Evolutionary conservation across 164 flowering plant genomes (phyloP), one percentile per base, ranked within the genome.

Genomic region (Stephania yunnanensis): DNA sequence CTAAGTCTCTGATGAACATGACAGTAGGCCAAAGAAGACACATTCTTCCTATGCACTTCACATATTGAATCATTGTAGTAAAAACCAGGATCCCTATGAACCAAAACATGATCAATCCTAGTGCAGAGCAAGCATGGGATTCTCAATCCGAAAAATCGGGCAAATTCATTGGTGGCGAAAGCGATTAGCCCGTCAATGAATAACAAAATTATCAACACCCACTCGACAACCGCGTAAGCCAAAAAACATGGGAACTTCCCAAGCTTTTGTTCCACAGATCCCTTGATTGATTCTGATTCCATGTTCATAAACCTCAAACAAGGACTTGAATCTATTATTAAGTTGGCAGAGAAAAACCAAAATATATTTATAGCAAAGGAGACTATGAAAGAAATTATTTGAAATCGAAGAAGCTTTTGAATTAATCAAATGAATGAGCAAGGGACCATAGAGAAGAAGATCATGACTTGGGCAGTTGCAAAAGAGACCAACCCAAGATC

Each of bases 81-180:
- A 70, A 85, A 88, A 52, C 83, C 84, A 1, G 85, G 76, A 65
- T 77, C 73, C 11, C 82, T 80, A 2, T 45, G 86, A 15, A 82
- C 82, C 6, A 91, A 75, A 48, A 87, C 75, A 46, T 88, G 95
- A 74, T 96, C 92, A 19, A 96, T 80, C 71, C 98, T 76, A 6
- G 97, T 89, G 79, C 99, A 95, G 13, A 92, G 81, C 82, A 90
- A 74, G 69, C 99, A 96, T 0, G 99, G 99, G 70, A 83, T 72
- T 55, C 67, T 71, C 81, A 96, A 74, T 3, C 85, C 95, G 22
- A 96, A 92, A 75, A 85, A 80, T 50, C 74, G 84, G 46, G 99
- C 91, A 71, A 89, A 87, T 71, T 87, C 89, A 25, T 82, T 86
- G 70, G 93, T 84, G 0, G 82, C 12, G 48, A 90, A 89, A 25